Conservation (phyloP, 176 grass and related monocot species). For the Musa schizocarpa region DNA sequence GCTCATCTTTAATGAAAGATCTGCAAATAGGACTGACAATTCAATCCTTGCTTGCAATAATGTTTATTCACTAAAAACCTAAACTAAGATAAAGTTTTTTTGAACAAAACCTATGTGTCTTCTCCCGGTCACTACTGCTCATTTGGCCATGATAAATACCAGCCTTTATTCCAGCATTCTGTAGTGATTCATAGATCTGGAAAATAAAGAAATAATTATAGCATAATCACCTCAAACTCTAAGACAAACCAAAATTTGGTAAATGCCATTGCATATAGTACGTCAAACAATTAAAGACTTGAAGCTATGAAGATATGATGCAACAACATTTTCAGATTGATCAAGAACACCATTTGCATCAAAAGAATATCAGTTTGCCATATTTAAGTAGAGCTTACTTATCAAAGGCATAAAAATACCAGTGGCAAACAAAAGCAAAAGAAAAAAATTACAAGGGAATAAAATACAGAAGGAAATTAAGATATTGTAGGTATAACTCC, state of each 20-base stretch:
- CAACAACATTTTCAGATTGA: background rate
- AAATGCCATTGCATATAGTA: background rate
- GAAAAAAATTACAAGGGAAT: background rate
- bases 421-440: background rate
- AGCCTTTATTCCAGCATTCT: slow-evolving; percentile 66
- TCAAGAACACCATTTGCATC: background rate
- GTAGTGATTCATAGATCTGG: slow-evolving; percentile 63
- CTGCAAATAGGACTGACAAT: slow-evolving; percentile 24
- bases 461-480: no score
- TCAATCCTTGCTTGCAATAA: no score
- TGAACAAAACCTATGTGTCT: slow-evolving; percentile 61
- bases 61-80: background rate
- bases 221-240: background rate
- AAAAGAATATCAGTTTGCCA: background rate
- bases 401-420: background rate
- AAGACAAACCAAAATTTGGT: background rate
- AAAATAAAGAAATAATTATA: slow-evolving; percentile 10
- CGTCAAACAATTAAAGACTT: background rate
- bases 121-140: slow-evolving; percentile 65
- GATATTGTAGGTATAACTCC: background rate
- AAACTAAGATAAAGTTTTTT: background rate
- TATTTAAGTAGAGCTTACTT: background rate
- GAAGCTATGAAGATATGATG: background rate
- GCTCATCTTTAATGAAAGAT: slow-evolving; percentile 88
- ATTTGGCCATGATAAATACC: slow-evolving; percentile 84